Evolutionary conservation across 2,329 filamentous ascomycete species (phyloP), one percentile per base, ranked within the genome.

Genomic region (Diaporthe sp.): DNA sequence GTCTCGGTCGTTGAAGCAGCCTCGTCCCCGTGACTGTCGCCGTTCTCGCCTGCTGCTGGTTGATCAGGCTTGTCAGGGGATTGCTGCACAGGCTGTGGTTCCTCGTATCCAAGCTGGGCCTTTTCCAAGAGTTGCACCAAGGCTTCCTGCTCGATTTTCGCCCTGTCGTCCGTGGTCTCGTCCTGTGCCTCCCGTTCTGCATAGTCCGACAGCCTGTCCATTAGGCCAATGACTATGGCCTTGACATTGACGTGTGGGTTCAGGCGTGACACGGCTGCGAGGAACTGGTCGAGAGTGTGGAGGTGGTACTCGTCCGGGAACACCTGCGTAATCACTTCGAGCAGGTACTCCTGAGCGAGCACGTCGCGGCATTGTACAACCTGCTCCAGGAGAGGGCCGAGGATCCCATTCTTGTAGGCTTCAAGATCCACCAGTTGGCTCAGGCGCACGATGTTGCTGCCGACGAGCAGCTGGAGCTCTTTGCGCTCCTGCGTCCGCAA

Each of bases 241-340:
- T 99, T 99, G 85, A 99, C 93, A 80, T 99, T 98, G 81, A 99
- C 97, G 81, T 98, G 95, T 0, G 96, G 97, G 81, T 99, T 98
- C 51, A 99, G 88, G 75, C 96, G 90, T 20, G 96, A 95, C 47
- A 98, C 98, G 9, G 97, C 97, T 12, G 94, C 97, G 47, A 99
- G 91, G 83, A 99, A 95, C 82, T 98, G 94, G 82, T 98, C 97
- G 44, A 99, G 91, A 0, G 97, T 99, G 83, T 99, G 96, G 31
- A 99, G 91, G 85, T 99, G 97, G 83, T 96, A 99, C 82, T 99
- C 97, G 85, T 99, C 97, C 0, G 97, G 97, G 87, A 99, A 99
- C 71, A 98, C 97, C 85, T 99, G 97, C 7, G 96, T 99, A 79
- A 99, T 98, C 78, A 99, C 97, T 89, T 99, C 97, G 68, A 99